Conservation (phyloP, 306 rosid species). For the Crotalaria pallida region DNA sequence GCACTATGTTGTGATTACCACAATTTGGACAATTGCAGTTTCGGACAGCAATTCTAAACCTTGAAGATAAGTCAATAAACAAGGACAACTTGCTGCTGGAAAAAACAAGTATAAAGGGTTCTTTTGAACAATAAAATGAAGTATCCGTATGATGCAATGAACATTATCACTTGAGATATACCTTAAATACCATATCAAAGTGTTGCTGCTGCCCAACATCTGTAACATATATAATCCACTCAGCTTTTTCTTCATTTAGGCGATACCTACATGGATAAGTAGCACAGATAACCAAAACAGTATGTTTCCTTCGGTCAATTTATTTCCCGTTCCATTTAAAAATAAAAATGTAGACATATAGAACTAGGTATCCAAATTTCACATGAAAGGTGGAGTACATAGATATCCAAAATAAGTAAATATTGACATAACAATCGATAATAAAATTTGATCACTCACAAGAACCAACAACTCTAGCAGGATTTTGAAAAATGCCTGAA, state of each 20-base stretch:
- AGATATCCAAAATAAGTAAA: not conserved
- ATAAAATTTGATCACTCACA: not conserved
- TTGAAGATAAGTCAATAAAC: not conserved
- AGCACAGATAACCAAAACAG: conserved; percentile 18
- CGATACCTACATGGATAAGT: conserved; percentile 64
- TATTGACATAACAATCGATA: conserved; percentile 1
- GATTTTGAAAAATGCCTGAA: not conserved
- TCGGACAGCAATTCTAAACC: too few relatives aligned
- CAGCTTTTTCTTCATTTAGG: conserved; percentile 80
- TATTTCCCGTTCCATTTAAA: not conserved
- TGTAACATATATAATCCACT: conserved; percentile 90
- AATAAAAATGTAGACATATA: not conserved
- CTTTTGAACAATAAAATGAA: not conserved
- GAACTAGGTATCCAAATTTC: not conserved
- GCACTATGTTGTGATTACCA: too few relatives aligned
- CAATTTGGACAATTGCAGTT: too few relatives aligned
- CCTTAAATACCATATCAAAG: conserved; percentile 91
- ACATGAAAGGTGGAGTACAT: conserved; percentile 1
- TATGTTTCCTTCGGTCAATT: not conserved
- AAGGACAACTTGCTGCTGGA: not conserved
- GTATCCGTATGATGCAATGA: not conserved
- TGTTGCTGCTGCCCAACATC: conserved; percentile 98
- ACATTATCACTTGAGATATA: not conserved
- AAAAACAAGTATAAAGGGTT: conserved; percentile 1
- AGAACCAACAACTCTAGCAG: too few relatives aligned